Evolutionary conservation across 2,329 filamentous ascomycete genomes (phyloP).

Genomic region (Xylaria hypoxylon): DNA sequence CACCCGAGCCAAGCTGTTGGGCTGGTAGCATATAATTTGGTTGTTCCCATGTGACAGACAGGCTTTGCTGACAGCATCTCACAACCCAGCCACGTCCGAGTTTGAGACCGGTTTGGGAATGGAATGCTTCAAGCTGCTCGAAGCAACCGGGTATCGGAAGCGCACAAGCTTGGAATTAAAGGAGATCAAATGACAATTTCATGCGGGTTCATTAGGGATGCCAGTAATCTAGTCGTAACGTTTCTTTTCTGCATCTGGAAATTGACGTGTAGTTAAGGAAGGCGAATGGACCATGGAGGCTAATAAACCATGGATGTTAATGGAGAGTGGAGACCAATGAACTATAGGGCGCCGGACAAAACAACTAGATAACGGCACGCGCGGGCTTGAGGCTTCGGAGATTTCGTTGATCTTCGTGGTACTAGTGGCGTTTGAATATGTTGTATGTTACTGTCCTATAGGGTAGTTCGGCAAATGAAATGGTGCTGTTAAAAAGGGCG

Average conservation of each 20-base stretch:
- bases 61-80: slow-evolving; percentile 28
- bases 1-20: slow-evolving; percentile 23
- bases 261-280: slow-evolving; percentile 16
- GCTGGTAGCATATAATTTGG: not conserved
- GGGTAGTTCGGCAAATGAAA: slow-evolving; percentile 16
- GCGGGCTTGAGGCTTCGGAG: slow-evolving; percentile 17
- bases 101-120: slow-evolving; percentile 21
- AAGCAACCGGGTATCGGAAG: slow-evolving; percentile 17
- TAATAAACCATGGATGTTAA: not conserved
- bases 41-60: slow-evolving; percentile 16
- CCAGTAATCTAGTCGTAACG: not conserved
- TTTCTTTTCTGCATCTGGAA: slow-evolving; percentile 27
- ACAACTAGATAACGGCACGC: slow-evolving; percentile 9
- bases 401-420: slow-evolving; percentile 25
- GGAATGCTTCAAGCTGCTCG: slow-evolving; percentile 31
- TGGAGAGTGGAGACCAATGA: not conserved
- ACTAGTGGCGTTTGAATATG: slow-evolving; percentile 17
- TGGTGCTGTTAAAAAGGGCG: not conserved
- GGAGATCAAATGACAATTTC: slow-evolving; percentile 1
- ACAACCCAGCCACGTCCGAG: slow-evolving; percentile 10
- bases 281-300: not conserved
- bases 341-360: not conserved
- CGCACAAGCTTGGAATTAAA: slow-evolving; percentile 12
- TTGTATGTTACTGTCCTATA: slow-evolving; percentile 9
- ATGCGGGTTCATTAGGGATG: slow-evolving; percentile 5